These are phyloP conservation scores for Hypoxylon sp. DNA, from an alignment of 2,329 filamentous ascomycete genomes.

Conservation along the genomic window DNA sequence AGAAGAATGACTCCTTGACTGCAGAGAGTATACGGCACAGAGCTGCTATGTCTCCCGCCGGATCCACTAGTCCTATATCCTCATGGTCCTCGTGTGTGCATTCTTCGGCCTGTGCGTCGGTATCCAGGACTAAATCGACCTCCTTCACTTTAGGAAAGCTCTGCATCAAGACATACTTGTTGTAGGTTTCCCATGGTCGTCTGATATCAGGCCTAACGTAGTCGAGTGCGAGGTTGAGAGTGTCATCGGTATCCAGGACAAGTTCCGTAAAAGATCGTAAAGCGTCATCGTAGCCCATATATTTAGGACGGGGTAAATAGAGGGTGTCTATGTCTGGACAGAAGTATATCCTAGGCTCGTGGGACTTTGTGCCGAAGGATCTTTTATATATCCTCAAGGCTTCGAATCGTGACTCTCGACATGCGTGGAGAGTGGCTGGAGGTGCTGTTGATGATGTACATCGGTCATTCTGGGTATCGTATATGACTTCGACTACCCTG, in stretches of 20 bases:
- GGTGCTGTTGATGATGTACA: conserved; percentile 58
- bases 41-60: conserved; percentile 44
- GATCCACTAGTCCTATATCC: conserved; percentile 47
- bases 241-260: conserved; percentile 55
- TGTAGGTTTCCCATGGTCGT: conserved; percentile 67
- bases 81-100: conserved; percentile 21
- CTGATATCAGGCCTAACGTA: conserved; percentile 62
- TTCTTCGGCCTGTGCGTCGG: conserved; percentile 31
- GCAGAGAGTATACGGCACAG: conserved; percentile 49
- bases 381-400: conserved; percentile 58
- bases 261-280: conserved; percentile 60
- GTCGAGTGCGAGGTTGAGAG: conserved; percentile 62
- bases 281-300: conserved; percentile 60
- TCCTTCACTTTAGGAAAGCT: conserved; percentile 59
- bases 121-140: conserved; percentile 57
- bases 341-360: conserved; percentile 54
- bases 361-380: conserved; percentile 56
- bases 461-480: conserved; percentile 55
- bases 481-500: conserved; percentile 60
- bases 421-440: conserved; percentile 60
- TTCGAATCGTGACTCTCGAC: conserved; percentile 61
- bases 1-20: conserved; percentile 53
- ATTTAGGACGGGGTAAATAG: conserved; percentile 59
- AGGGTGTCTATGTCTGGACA: conserved; percentile 54
- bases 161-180: conserved; percentile 63